Conservation (phyloP, 164 flowering plant genomes). For the Vitis cinerea region DNA sequence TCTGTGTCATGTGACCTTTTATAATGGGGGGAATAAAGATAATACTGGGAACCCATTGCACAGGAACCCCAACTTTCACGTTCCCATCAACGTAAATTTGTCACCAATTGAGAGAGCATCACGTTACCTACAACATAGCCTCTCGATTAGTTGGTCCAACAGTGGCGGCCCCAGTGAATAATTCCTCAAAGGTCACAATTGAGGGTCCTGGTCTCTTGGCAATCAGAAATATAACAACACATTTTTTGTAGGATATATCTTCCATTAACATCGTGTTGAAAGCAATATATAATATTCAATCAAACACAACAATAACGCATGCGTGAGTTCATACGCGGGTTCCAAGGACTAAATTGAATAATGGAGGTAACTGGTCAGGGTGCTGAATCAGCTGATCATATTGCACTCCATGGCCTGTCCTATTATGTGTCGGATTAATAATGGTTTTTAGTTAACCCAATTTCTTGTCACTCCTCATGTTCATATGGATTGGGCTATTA, state of each 20-base stretch:
- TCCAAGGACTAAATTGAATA: too few relatives aligned
- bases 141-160: background rate
- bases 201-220: too few relatives aligned
- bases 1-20: slow-evolving; percentile 1
- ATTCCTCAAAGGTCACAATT: too few relatives aligned
- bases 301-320: too few relatives aligned
- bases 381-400: background rate
- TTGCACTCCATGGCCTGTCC: slow-evolving; percentile 6
- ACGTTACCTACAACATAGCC: background rate
- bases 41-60: slow-evolving; percentile 8
- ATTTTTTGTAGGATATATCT: too few relatives aligned
- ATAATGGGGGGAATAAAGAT: slow-evolving; percentile 2
- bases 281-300: too few relatives aligned
- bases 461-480: background rate
- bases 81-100: background rate
- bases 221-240: too few relatives aligned
- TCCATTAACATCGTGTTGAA: too few relatives aligned
- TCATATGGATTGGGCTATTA: slow-evolving; percentile 1
- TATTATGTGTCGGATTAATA: slow-evolving; percentile 1
- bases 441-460: background rate
- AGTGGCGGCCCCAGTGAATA: background rate
- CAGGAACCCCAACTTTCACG: slow-evolving; percentile 11
- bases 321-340: too few relatives aligned
- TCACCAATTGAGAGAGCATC: slow-evolving; percentile 3
- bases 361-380: too few relatives aligned